These are phyloP conservation scores for Eucalyptus lansdowneana DNA, from an alignment of 345 rosid genomes.

Conservation along the genomic window DNA sequence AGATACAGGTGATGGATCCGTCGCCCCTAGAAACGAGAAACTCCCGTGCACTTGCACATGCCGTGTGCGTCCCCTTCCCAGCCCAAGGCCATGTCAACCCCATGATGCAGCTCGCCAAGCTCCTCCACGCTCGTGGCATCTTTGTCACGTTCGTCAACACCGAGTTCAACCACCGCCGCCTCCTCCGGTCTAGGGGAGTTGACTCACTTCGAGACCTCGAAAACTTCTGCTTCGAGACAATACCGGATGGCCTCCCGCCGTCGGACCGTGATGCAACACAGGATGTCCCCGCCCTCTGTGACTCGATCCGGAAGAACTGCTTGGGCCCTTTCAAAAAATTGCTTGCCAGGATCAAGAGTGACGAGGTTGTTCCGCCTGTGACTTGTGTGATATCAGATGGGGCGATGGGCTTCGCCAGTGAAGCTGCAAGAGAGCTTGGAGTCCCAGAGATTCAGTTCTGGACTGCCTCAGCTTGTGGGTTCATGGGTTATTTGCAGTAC, in stretches of 20 bases:
- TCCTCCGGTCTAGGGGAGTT: not conserved
- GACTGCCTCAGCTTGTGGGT: slow-evolving; percentile 19
- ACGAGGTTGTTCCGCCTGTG: not conserved
- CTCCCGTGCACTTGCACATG: not conserved
- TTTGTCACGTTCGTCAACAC: slow-evolving; percentile 26
- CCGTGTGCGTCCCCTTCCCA: slow-evolving; percentile 19
- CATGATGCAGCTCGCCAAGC: slow-evolving; percentile 24
- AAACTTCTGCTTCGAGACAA: slow-evolving; percentile 2
- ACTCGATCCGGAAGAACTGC: not conserved
- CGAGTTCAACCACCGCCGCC: slow-evolving; percentile 9
- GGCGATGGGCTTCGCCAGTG: not conserved
- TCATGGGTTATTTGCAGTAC: slow-evolving; percentile 15
- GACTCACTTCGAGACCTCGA: not conserved
- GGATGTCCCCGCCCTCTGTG: not conserved
- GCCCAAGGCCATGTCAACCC: slow-evolving; percentile 29
- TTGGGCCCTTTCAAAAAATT: slow-evolving; percentile 5
- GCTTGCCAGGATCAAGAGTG: not conserved
- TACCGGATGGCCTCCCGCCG: slow-evolving; percentile 12
- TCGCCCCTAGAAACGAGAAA: not conserved
- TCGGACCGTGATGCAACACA: slow-evolving; percentile 1
- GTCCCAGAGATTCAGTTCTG: slow-evolving; percentile 11
- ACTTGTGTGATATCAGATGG: slow-evolving; percentile 18
- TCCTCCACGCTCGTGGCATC: slow-evolving; percentile 16
- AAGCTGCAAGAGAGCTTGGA: slow-evolving; percentile 12
- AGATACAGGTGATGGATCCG: not conserved